Base-by-base conservation (phyloP, 495 filamentous ascomycete species). In the Cercophora sp. region DNA sequence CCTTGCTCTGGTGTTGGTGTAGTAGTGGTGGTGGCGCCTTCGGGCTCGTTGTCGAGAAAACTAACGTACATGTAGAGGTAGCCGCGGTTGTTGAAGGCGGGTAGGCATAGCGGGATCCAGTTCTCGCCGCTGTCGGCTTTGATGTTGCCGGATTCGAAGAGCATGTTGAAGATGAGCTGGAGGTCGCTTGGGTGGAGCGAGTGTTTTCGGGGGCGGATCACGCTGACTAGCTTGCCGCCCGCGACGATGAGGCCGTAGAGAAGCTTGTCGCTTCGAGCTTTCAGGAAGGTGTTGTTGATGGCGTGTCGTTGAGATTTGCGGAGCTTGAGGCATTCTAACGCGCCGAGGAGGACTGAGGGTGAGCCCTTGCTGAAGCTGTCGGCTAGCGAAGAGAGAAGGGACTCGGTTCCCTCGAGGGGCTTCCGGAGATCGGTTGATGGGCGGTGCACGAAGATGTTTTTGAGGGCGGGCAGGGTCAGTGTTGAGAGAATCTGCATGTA, bases 31-130 rank as follows among this genome's bases (percentile, higher is more conserved):
- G 45, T 29, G 27, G 76, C 58, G 36, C 77, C 70, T 19, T 69
- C 67, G n/a, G 67, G 66, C 4, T 36, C 43, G 11, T 48, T 41
- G 56, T 79, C 76, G 47, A 97, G 78, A 63, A 96, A 99, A 70
- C 88, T 93, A 65, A 97, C 92, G 65, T 96, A 99, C 88, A 96
- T 96, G 73, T 97, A 96, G 2, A 99, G 79, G 65, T 93, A 97
- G n/a, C 94, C 94, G 41, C 84, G 86, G 62, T 87, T 95, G 72
- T 99, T 99, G 74, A 99, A 99, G 5, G 90, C 91, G 8, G 94
- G 94, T 8, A 99, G 79, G 59, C 94, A 97, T 6, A 99, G 78
- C 2, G 94, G 94, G 31, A 96, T 92, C 94, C 94, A 97, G 60
- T 91, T 96, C 66, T 99, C 94, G 13, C 91, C 91, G 23, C 90